Conservation (phyloP, 2,329 filamentous ascomycete genomes). For the Claviceps cyperi region DNA sequence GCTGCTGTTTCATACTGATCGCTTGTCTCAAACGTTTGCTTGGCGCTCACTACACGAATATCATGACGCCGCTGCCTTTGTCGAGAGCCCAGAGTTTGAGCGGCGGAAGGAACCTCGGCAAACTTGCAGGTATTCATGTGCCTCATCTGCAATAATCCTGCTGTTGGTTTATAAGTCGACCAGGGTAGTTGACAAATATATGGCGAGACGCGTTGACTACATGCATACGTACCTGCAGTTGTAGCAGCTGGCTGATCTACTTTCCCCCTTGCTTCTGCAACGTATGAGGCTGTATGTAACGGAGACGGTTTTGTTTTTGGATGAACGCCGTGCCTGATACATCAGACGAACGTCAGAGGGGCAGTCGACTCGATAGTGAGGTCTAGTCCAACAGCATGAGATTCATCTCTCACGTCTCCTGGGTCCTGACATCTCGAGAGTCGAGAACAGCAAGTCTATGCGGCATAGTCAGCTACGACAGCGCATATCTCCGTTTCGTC, state of each 20-base stretch:
- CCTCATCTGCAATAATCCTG: neutral
- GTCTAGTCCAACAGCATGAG: neutral
- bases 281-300: too few relatives aligned
- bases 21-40: too few relatives aligned
- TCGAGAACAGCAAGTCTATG: neutral
- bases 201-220: neutral
- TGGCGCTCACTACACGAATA: too few relatives aligned
- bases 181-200: neutral
- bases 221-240: neutral
- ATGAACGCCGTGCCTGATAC: too few relatives aligned
- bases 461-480: neutral
- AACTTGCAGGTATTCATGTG: too few relatives aligned
- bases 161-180: neutral
- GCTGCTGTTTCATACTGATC: too few relatives aligned
- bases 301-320: too few relatives aligned
- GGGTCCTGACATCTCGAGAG: neutral
- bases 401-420: neutral
- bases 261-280: too few relatives aligned
- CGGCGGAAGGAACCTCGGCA: too few relatives aligned
- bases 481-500: neutral
- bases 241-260: neutral
- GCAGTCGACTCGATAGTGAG: neutral
- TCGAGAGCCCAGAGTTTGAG: too few relatives aligned
- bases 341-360: too few relatives aligned
- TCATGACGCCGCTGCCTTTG: too few relatives aligned